Evolutionary conservation across 495 filamentous ascomycete genomes (phyloP).

Genomic region (Hypoxylon rickii): DNA sequence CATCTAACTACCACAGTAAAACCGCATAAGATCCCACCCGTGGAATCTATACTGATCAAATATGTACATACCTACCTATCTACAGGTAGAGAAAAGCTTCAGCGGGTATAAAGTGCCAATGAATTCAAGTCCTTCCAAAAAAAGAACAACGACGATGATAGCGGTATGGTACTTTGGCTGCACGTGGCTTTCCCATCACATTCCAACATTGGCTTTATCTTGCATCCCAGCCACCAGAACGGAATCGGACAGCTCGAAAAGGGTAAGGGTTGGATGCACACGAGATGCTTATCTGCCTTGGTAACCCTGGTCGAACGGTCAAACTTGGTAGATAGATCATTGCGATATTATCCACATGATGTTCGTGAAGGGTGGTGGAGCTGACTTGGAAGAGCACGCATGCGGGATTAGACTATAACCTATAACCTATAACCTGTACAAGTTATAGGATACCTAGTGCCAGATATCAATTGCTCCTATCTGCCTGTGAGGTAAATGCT

Average conservation of each 20-base stretch:
- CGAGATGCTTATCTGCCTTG: conserved; percentile 33
- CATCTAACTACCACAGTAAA: conserved; percentile 2
- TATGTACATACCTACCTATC: no score
- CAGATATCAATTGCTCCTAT: no score
- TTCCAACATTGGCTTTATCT: conserved; percentile 45
- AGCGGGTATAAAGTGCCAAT: conserved; percentile 15
- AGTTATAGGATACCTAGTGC: no score
- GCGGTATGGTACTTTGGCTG: conserved; percentile 13
- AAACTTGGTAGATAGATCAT: no score
- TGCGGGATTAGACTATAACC: neutral
- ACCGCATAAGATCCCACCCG: neutral
- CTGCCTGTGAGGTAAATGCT: no score
- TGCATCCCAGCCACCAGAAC: conserved; percentile 29
- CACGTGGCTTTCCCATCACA: conserved; percentile 38
- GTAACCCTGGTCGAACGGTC: no score
- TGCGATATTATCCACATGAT: conserved; percentile 37
- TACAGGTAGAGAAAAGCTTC: neutral
- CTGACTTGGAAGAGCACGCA: neutral
- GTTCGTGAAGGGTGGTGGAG: conserved; percentile 15
- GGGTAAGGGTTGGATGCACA: conserved; percentile 31
- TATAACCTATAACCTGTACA: no score
- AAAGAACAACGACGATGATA: no score
- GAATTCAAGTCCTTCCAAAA: no score
- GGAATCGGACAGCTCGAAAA: conserved; percentile 33
- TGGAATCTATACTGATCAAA: no score